Evolutionary conservation across 148 eudicot genomes (phyloP), one percentile per base, ranked within the genome.

Genomic region (Vaccinium corymbosum): DNA sequence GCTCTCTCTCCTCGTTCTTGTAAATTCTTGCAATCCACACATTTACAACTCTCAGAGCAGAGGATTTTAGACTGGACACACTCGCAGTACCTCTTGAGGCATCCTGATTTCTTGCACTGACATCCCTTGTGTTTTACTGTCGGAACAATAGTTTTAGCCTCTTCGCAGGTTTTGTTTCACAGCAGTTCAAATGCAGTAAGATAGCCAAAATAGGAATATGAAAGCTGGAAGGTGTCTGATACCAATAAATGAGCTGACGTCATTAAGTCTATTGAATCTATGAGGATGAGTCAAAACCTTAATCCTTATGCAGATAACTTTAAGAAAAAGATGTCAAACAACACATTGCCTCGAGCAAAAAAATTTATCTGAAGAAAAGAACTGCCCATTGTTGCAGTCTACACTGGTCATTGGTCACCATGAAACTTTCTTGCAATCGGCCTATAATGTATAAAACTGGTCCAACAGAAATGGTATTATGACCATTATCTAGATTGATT

Each of bases 21-120:
- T 78, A 81, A 85, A 73, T 92, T 92, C 87, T 89, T 92, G 89
- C 94, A 90, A 82, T 85, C 91, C 53, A 89, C 55, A 86, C 94
- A 92, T 88, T 89, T 92, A 55, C 94, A 92, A 71, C 84, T 90
- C 32, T 89, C 92, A 61, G 91, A 89, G 86, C 92, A 92, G 42
- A 90, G 88, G 83, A 86, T 88, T 86, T 87, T 87, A 56, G 92
- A 90, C 83, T 88, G 91, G 78, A 89, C 90, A 86, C 94, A 92
- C 83, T 86, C 92, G 13, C 94, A 92, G 85, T 92, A 92, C 90
- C 84, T 88, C 88, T 90, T 92, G 61, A 92, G 92, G 86, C 94
- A 92, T 81, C 88, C 90, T 68, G 92, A 90, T 76, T 84, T 92
- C 88, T 92, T 92, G 85, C 94, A 92, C 81, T 88, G 83, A 83